Conservation (phyloP, 352 stramenopile species). For the Pythium pyrilobum region DNA sequence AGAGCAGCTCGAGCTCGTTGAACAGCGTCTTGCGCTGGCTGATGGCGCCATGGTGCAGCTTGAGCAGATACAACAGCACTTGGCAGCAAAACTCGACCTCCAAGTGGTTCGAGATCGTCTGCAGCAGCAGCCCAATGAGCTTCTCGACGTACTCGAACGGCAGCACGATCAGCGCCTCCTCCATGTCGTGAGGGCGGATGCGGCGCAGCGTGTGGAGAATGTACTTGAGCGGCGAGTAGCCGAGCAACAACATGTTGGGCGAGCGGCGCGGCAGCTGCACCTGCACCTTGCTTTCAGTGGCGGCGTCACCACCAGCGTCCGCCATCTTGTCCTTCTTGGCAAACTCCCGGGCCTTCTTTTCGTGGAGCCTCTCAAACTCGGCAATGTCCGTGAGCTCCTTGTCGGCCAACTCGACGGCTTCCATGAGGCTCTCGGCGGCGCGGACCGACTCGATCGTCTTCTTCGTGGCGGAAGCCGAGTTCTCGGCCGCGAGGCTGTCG, state of each 20-base stretch:
- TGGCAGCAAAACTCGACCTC: slow-evolving; percentile 92
- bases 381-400: slow-evolving; percentile 87
- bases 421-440: slow-evolving; percentile 90
- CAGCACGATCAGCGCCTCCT: slow-evolving; percentile 96
- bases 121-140: slow-evolving; percentile 90
- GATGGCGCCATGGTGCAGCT: slow-evolving; percentile 77
- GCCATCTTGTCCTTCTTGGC: slow-evolving; percentile 22
- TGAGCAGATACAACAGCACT: slow-evolving; percentile 68
- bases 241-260: slow-evolving; percentile 93
- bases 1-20: slow-evolving; percentile 76
- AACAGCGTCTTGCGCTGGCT: slow-evolving; percentile 59
- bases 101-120: slow-evolving; percentile 83
- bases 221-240: slow-evolving; percentile 93
- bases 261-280: slow-evolving; percentile 31
- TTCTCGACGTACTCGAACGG: slow-evolving; percentile 95
- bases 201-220: slow-evolving; percentile 91
- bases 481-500: slow-evolving; percentile 18
- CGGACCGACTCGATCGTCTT: slow-evolving; percentile 91
- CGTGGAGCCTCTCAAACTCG: slow-evolving; percentile 58
- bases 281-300: no score
- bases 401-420: slow-evolving; percentile 92
- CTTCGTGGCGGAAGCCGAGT: slow-evolving; percentile 88
- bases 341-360: slow-evolving; percentile 50
- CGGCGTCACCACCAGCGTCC: slow-evolving; percentile 21
- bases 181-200: slow-evolving; percentile 94